Evolutionary conservation across 2,329 filamentous ascomycete genomes (phyloP).

Genomic region (Aureobasidium leucospermi): DNA sequence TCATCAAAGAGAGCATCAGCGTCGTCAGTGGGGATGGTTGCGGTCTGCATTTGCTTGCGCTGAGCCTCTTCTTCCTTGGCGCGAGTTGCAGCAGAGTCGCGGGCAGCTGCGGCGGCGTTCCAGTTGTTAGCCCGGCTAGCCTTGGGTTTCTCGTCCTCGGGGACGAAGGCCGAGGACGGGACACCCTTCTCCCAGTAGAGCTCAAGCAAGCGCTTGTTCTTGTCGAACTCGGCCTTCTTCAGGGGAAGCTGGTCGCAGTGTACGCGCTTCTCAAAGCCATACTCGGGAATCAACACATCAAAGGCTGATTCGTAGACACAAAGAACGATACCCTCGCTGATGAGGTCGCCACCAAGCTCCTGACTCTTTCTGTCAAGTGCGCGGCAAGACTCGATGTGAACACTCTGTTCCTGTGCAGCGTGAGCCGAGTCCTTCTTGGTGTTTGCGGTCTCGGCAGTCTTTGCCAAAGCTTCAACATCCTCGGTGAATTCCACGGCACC

Average conservation of each 20-base stretch:
- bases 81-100: conserved; percentile 70
- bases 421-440: conserved; percentile 98
- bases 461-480: conserved; percentile 78
- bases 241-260: conserved; percentile 96
- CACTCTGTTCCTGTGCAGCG: conserved; percentile 95
- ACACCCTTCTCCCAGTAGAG: conserved; percentile 99
- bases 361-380: conserved; percentile 88
- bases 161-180: conserved; percentile 89
- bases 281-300: conserved; percentile 95
- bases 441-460: conserved; percentile 93
- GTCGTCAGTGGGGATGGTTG: conserved; percentile 86
- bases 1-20: conserved; percentile 95
- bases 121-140: conserved; percentile 62
- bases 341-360: conserved; percentile 80
- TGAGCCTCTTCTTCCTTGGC: conserved; percentile 87
- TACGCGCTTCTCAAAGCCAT: conserved; percentile 97
- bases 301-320: conserved; percentile 98
- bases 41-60: conserved; percentile 88
- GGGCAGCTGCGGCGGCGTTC: conserved; percentile 71
- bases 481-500: conserved; percentile 79
- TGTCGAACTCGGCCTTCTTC: conserved; percentile 98
- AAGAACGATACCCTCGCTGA: conserved; percentile 91
- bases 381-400: conserved; percentile 95
- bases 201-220: conserved; percentile 88
- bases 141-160: conserved; percentile 93